Conservation (phyloP, 148 eudicot genomes). For the Amaranthus hypochondriacus region DNA sequence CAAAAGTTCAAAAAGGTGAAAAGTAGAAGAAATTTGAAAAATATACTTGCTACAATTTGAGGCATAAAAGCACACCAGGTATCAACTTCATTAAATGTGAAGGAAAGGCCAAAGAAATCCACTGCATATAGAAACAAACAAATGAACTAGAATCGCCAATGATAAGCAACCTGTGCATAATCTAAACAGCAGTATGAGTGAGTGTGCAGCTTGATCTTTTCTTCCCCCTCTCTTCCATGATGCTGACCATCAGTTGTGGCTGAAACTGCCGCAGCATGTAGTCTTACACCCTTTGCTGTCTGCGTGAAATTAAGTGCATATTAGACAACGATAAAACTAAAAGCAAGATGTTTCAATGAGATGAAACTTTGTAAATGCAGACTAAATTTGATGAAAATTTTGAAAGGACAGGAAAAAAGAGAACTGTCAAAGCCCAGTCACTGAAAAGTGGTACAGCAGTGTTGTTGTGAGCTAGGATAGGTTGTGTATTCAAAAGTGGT, state of each 20-base stretch:
- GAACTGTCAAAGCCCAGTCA: not conserved
- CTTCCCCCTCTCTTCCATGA: slow-evolving; percentile 76
- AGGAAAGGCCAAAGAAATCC: not conserved
- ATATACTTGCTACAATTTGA: not conserved
- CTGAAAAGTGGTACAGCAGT: not conserved
- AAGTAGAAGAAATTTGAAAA: not conserved
- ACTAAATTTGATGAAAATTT: not conserved
- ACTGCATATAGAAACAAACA: not conserved
- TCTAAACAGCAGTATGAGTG: slow-evolving; percentile 96
- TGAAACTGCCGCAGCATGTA: slow-evolving; percentile 89
- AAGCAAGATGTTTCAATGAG: not conserved
- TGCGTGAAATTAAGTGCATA: slow-evolving; percentile 27
- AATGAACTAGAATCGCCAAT: not conserved
- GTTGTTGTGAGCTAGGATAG: no score
- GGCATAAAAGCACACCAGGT: not conserved
- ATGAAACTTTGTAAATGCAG: not conserved
- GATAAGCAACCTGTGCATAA: slow-evolving; percentile 82
- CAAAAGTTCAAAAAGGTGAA: no score
- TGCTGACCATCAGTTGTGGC: slow-evolving; percentile 63
- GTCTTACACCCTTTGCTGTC: slow-evolving; percentile 85
- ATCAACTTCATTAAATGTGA: not conserved
- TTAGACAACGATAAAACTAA: not conserved
- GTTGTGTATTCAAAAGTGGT: no score
- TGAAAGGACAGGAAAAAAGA: not conserved
- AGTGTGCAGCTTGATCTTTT: slow-evolving; percentile 84